These are phyloP conservation scores for Dioscorea dumetorum DNA, from an alignment of 106 monocot genomes.

Conservation along the genomic window DNA sequence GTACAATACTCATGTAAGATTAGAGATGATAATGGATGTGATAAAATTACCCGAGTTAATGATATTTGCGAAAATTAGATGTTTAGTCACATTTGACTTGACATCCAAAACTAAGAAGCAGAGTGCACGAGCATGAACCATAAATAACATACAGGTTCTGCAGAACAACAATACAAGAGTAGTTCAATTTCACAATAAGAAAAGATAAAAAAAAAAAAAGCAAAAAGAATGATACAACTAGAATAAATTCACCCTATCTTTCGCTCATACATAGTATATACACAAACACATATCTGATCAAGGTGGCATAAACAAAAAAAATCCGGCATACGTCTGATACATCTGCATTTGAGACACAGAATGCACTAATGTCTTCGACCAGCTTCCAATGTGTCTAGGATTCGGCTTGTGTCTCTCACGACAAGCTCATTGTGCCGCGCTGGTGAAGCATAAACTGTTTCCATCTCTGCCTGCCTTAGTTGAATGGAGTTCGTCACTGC, in stretches of 20 bases:
- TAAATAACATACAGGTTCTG: too few relatives aligned
- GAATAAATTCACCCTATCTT: neutral
- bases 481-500: neutral
- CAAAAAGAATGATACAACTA: neutral
- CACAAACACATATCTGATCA: neutral
- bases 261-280: neutral
- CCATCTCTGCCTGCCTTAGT: neutral
- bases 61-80: too few relatives aligned
- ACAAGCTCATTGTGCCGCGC: neutral
- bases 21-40: too few relatives aligned
- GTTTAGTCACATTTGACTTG: too few relatives aligned
- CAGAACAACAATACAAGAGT: too few relatives aligned
- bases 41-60: too few relatives aligned
- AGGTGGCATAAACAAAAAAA: neutral
- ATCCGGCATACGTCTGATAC: neutral
- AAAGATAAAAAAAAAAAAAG: too few relatives aligned
- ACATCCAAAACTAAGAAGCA: too few relatives aligned
- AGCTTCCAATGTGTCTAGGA: constrained; percentile 1
- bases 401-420: constrained; percentile 1
- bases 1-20: too few relatives aligned
- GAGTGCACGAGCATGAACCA: too few relatives aligned
- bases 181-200: too few relatives aligned
- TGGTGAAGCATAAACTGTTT: constrained; percentile 1
- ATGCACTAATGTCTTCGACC: constrained; percentile 1
- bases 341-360: neutral